phyloP scores from a whole-genome alignment of 2,329 filamentous ascomycete genomes.

The Keithomyces neogunnii region DNA sequence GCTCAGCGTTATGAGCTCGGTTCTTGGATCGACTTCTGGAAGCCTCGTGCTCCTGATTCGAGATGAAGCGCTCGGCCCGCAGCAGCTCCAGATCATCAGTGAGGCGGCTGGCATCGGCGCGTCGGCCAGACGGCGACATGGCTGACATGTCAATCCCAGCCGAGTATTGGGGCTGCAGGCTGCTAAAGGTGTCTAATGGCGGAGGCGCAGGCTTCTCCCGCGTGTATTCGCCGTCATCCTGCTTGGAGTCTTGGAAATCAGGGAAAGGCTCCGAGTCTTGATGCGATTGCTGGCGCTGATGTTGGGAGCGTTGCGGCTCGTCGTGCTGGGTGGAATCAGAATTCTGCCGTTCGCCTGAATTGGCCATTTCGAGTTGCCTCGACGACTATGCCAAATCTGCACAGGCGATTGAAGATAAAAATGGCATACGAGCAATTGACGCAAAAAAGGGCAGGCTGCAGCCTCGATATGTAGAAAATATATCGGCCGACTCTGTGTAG shows the following conservation, averaged over 20 bases:
- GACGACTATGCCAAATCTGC: not conserved
- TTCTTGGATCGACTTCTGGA: constrained; percentile 16
- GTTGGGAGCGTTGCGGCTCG: not conserved
- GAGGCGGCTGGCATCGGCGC: constrained; percentile 28
- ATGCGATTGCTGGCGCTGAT: not conserved
- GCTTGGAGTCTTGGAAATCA: not conserved
- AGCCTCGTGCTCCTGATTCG: constrained; percentile 31
- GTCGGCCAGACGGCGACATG: constrained; percentile 18
- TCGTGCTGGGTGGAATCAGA: too few species aligned
- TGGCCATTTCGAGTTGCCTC: constrained; percentile 4
- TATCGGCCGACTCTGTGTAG: too few species aligned
- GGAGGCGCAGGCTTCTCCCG: constrained; percentile 17
- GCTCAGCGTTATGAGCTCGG: constrained; percentile 25
- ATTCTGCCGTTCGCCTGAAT: not conserved
- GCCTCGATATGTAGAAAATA: too few species aligned
- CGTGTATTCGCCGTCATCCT: constrained; percentile 8
- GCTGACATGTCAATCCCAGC: constrained; percentile 11
- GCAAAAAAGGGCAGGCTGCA: too few species aligned
- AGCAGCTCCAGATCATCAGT: constrained; percentile 42
- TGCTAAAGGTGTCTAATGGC: constrained; percentile 22
- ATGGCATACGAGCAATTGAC: not conserved
- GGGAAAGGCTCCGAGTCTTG: constrained; percentile 3
- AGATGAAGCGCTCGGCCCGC: constrained; percentile 37
- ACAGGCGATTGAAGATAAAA: too few species aligned
- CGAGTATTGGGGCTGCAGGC: constrained; percentile 15